Conservation (phyloP, 768 basidiomycete species). For the Kondoa subrosea region DNA sequence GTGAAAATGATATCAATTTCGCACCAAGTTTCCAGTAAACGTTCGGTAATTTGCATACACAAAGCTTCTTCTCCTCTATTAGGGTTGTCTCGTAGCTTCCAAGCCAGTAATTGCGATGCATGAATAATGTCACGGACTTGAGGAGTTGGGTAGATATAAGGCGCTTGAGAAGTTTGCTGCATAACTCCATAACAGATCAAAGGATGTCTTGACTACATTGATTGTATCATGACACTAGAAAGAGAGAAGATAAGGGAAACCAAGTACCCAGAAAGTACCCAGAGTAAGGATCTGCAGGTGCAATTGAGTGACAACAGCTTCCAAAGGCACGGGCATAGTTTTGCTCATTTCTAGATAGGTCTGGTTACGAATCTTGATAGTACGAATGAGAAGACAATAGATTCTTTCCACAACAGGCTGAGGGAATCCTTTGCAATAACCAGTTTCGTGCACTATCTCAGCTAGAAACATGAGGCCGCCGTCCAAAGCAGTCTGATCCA, state of each 20-base stretch:
- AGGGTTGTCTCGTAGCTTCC: neutral
- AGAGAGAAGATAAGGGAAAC: neutral
- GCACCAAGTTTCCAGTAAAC: no score
- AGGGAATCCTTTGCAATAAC: neutral
- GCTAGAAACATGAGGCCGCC: neutral
- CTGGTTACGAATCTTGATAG: neutral
- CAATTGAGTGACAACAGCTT: neutral
- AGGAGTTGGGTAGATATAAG: neutral
- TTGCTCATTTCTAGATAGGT: neutral
- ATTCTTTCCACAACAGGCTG: neutral
- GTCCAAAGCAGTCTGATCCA: neutral
- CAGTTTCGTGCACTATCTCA: neutral
- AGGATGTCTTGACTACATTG: neutral
- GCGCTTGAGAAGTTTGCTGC: neutral
- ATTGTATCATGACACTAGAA: neutral
- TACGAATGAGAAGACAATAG: neutral
- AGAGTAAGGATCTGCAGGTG: neutral
- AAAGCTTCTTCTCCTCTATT: neutral
- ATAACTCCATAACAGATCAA: neutral
- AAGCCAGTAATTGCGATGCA: neutral
- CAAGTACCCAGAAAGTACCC: neutral
- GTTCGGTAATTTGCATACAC: no score
- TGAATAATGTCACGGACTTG: neutral
- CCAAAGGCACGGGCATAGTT: neutral
- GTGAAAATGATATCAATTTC: no score